Conservation (phyloP, 257 asterid genomes). For the Fraxinus quadrangulata region DNA sequence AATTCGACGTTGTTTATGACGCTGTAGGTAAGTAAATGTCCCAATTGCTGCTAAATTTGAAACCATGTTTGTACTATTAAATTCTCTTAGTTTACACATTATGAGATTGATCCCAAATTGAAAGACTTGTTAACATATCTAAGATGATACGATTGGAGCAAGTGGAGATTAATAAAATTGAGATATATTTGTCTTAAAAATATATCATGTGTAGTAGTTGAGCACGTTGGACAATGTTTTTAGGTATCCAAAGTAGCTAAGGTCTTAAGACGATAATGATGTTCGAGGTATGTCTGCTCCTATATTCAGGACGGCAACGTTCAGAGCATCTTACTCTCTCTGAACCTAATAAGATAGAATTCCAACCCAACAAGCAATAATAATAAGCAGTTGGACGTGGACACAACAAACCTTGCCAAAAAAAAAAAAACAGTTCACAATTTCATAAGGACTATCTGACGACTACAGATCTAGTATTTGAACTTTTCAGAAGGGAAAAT, state of each 20-base stretch:
- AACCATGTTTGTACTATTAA: neutral
- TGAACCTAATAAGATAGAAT: no score
- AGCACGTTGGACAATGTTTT: neutral
- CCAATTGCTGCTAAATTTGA: neutral
- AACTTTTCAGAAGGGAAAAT: no score
- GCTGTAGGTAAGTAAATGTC: conserved; percentile 66
- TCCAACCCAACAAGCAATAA: no score
- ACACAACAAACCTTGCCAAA: no score
- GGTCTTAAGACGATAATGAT: neutral
- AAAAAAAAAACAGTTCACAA: no score
- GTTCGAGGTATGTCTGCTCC: no score
- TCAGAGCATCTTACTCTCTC: no score
- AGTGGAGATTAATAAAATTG: neutral
- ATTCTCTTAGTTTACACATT: neutral
- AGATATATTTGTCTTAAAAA: neutral
- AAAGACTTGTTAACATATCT: neutral
- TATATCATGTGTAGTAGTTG: neutral
- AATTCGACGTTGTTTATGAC: conserved; percentile 77
- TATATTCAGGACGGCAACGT: no score
- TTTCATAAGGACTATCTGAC: no score
- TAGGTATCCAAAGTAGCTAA: neutral
- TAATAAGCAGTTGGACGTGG: no score
- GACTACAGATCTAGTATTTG: no score
- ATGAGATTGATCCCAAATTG: neutral
- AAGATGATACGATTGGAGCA: neutral